Evolutionary conservation across 2,329 filamentous ascomycete genomes (phyloP), one percentile per base, ranked within the genome.

Genomic region (Epichloe aotearoae): DNA sequence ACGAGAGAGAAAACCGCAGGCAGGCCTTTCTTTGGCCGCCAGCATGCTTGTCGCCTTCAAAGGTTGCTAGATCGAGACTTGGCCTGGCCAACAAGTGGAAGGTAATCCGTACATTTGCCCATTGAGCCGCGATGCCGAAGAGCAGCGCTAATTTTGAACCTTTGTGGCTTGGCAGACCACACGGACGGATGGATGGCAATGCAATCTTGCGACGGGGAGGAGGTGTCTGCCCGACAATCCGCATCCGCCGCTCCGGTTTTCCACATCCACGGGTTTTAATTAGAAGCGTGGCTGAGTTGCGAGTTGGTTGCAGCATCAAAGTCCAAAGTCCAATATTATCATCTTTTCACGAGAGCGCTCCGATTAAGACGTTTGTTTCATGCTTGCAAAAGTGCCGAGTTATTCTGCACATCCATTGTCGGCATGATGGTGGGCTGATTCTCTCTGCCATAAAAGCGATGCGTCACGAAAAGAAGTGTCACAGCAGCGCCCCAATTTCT

Each of bases 51-150:
- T n/a, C 12, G 45, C 20, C 45, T 17, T 33, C 34, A 4, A 3
- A 33, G 23, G 7, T 19, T 19, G 44, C 49, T 47, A 47, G 44
- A 33, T 30, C 49, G 15, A 47, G 49, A 47, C 15, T 46, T 46
- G 38, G 49, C 44, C 43, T 38, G 44, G 44, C 37, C 19, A 38
- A 10, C 15, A 38, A 15, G 36, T 41, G 36, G 19, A 30, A 37
- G n/a, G 44, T n/a, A n/a, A n/a, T n/a, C n/a, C n/a, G n/a, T 47
- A 51, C 43, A 44, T 40, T 47, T 43, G 39, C 44, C 30, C 38
- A 42, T 42, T 47, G 45, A 47, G 44, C 45, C 50, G 50, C 38
- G 38, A 36, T 47, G 50, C 50, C 50, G 50, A 51, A 8, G 23
- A 26, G 23, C 23, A 26, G 6, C 12, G n/a, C 50, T 51, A 51